These are phyloP conservation scores for Neospora caninum DNA, from an alignment of 169 alveolate genomes.

Conservation along the genomic window DNA sequence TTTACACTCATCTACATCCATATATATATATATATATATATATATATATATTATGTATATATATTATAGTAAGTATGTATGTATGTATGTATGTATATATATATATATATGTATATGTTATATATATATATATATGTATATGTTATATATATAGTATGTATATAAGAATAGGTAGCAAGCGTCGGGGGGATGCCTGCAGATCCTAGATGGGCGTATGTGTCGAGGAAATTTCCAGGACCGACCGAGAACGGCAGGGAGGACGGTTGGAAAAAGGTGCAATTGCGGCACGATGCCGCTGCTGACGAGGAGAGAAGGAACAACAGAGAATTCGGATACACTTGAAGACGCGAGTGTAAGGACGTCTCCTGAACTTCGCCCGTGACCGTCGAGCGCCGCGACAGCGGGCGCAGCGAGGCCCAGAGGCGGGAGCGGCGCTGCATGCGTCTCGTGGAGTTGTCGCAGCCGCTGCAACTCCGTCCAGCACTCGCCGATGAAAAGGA, in stretches of 20 bases:
- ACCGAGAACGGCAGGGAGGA: background rate
- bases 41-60: background rate
- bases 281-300: conserved; percentile 8
- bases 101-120: background rate
- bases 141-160: too few species aligned
- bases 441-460: background rate
- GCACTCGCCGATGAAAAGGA: conserved; percentile 85
- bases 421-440: background rate
- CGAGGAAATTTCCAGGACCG: background rate
- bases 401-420: too few species aligned
- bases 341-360: too few species aligned
- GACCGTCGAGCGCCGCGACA: too few species aligned
- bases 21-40: too few species aligned
- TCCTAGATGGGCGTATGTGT: too few species aligned
- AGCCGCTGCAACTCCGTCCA: conserved; percentile 71
- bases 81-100: background rate
- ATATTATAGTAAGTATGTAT: background rate
- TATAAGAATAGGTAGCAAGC: too few species aligned
- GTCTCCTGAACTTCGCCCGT: background rate
- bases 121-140: too few species aligned
- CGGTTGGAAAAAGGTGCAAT: background rate
- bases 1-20: too few species aligned
- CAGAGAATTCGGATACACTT: background rate
- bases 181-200: too few species aligned
- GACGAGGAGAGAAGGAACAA: background rate